Percentiles rank a stretch among this genome's conserved stretches.
Conservation (phyloP, 2,329 filamentous ascomycete genomes). For the Colletotrichum sansevieriae region DNA sequence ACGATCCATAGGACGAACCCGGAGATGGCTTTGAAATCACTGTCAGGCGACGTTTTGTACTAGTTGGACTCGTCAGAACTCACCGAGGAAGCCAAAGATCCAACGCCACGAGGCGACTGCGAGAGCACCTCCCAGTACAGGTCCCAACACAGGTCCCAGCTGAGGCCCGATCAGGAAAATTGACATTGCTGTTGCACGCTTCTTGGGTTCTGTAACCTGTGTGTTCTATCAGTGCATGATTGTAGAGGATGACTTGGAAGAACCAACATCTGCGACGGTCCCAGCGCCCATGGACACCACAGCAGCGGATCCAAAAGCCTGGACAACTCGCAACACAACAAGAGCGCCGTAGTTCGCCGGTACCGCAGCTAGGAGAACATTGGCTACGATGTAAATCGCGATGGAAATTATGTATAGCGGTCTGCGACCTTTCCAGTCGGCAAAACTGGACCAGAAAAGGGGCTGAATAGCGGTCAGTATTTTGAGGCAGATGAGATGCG, state of each 20-base stretch:
- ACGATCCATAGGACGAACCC: constrained; percentile 48
- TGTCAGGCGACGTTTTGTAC: constrained; percentile 1
- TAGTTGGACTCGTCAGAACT: background rate
- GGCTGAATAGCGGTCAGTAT: constrained; percentile 45
- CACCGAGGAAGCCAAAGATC: constrained; percentile 56
- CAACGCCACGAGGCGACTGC: constrained; percentile 56
- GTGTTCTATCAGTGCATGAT: constrained; percentile 41
- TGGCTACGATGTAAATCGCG: constrained; percentile 54
- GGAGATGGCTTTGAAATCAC: constrained; percentile 44
- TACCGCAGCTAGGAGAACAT: constrained; percentile 53
- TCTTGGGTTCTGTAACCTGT: constrained; percentile 49
- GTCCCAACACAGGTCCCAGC: constrained; percentile 58
- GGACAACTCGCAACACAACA: constrained; percentile 55
- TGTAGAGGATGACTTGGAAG: background rate
- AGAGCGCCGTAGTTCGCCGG: constrained; percentile 54
- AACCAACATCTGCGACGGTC: constrained; percentile 54
- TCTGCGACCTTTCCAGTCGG: constrained; percentile 56
- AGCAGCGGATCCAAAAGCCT: constrained; percentile 57
- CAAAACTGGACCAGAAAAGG: constrained; percentile 56
- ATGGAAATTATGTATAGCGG: constrained; percentile 57
- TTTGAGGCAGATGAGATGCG: background rate
- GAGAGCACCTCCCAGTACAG: constrained; percentile 57
- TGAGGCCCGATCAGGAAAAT: constrained; percentile 59
- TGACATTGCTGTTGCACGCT: constrained; percentile 55
- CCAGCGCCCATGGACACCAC: constrained; percentile 59